Base-by-base conservation (phyloP, 495 filamentous ascomycete genomes). In the Aspergillus olivimuriae region DNA sequence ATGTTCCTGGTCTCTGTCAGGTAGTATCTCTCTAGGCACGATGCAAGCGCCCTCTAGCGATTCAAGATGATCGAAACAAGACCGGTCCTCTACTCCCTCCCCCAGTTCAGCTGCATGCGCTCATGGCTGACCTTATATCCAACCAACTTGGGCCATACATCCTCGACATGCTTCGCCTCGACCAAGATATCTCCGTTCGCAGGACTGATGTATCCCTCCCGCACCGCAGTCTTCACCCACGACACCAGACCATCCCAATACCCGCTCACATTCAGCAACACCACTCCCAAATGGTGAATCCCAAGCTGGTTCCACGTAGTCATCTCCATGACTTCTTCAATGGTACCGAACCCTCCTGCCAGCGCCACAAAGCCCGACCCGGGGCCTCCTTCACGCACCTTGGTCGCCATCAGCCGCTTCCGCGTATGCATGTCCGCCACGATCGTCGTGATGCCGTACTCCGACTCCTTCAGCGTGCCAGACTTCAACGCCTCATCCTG, bases 231-330 rank as follows among this genome's bases (percentile, higher is more conserved):
- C 51, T 73, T 73, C 46, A 95, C 82, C 92, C 94, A 97, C 10
- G 68, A 55, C 46, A 94, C 50, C 44, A 98, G 61, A 3, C 89
- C 89, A 69, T 94, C 81, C 72, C 89, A 98, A 60, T 91, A 97
- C 1, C 90, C 89, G 40, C 87, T 81, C 21, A 91, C 74, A 64
- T 97, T 97, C 32, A 85, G 73, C 48, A 95, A 64, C 33, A 89
- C 80, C 35, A 98, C 77, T 0, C 85, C 87, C 46, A 78, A 75
- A 44, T 73, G 76, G 62, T 98, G 92, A 47, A 98, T 98, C 1
- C 94, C 92, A 44, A 98, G 63, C 66, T 96, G 92, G 63, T 96
- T 97, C 92, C 92, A 98, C 10, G 92, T 97, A 22, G 82, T 84
- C 43, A 94, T 84, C 75, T 98, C 92, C 70, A 96, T 91, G 42